Evolutionary conservation across 169 alveolate genomes (phyloP), one percentile per base, ranked within the genome.

Genomic region (Plasmodium knowlesi): DNA sequence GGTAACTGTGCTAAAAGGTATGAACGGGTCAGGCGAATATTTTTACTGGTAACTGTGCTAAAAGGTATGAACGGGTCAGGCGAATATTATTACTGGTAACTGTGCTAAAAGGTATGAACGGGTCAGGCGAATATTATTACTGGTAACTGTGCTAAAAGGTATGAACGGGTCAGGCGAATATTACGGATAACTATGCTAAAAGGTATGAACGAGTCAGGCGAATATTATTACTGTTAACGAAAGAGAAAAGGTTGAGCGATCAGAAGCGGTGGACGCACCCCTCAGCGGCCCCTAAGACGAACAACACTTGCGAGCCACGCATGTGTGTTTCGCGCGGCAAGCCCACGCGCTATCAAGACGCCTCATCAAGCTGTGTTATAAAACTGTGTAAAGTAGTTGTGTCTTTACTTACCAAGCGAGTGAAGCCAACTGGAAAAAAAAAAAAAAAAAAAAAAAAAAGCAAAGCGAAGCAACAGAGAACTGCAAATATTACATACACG

Each of bases 301-400:
- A 61, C 39, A 61, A 12, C 74, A 61, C 32, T 61, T 61, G 74
- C 74, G 74, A 61, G 74, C 74, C 32, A 19, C 74, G 74, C 74
- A 61, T 61, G 74, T 61, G 74, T 9, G 74, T 61, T 61, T 61
- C 28, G 74, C 32, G 32, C 32, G 32, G 32, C 74, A 57, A 14
- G 10, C 34, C 14, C 32, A 61, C 34, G 32, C 32, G 10, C 0
- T 3, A 1, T 61, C 32, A 32, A n/a, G n/a, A n/a, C n/a, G n/a
- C n/a, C n/a, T n/a, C n/a, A n/a, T n/a, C n/a, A n/a, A n/a, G n/a
- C n/a, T n/a, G n/a, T n/a, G n/a, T n/a, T n/a, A n/a, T n/a, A n/a
- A 57, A 61, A 3, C 32, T 0, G 34, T n/a, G 34, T 61, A 61
- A 19, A 61, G 74, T 61, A 61, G 74, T 61, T 61, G 57, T 46